phyloP scores from a whole-genome alignment of 148 eudicot species.

The Vaccinium vitisidaea region DNA sequence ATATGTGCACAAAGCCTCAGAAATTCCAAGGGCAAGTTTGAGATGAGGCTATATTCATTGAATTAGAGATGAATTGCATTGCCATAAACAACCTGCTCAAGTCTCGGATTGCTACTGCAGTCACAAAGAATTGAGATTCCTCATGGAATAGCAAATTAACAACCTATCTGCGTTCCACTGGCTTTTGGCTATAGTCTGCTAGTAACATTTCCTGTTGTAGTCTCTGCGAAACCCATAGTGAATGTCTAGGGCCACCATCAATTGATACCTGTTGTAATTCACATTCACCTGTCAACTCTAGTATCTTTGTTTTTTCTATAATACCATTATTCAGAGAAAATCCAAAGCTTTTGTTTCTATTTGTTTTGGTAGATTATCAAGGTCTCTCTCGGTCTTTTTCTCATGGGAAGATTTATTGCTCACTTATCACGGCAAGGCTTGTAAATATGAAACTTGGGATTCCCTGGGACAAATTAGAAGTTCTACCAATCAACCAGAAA shows the following conservation, averaged over 20 bases:
- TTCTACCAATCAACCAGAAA: conserved; percentile 76
- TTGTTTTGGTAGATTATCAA: conserved; percentile 67
- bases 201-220: not conserved
- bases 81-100: not conserved
- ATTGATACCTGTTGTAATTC: not conserved
- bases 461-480: conserved; percentile 69
- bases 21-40: not conserved
- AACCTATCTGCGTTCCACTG: not conserved
- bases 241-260: not conserved
- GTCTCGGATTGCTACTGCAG: not conserved
- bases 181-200: not conserved
- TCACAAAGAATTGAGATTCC: not conserved
- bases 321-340: not conserved
- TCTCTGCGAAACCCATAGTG: not conserved
- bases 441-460: conserved; percentile 79
- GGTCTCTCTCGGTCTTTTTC: conserved; percentile 84
- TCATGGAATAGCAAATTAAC: not conserved
- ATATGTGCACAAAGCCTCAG: not conserved
- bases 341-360: conserved; percentile 9
- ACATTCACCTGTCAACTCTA: not conserved
- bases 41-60: not conserved
- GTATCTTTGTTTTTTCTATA: conserved; percentile 5
- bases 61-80: not conserved
- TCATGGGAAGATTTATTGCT: conserved; percentile 87
- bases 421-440: conserved; percentile 84